Evolutionary conservation across 2,329 filamentous ascomycete species (phyloP), one percentile per base, ranked within the genome.

Genomic region (Calonectria hawksworthii): DNA sequence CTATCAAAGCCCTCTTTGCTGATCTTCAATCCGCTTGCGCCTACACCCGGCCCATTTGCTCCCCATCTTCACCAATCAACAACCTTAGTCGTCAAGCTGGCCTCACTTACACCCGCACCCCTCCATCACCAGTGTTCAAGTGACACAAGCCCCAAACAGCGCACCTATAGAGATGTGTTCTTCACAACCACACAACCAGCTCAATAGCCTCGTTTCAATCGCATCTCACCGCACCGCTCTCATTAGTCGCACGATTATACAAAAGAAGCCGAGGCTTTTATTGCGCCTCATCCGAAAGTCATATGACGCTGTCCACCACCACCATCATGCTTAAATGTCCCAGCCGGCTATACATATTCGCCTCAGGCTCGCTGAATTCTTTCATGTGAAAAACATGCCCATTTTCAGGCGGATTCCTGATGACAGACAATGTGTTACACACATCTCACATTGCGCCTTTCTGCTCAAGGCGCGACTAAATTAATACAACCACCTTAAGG

Each of bases 141-240:
- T 65, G 56, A 44, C 68, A 64, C 41, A 38, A 70, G 6, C 47
- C 14, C 32, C 51, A 26, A 23, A 65, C 50, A 41, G 13, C 44
- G 51, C 36, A 28, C 59, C 28, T 28, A 54, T 47, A 14, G 18
- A 32, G 14, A 30, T 30, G 14, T 34, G 13, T 56, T 18, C 36
- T 52, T 32, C 26, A 36, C 26, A 61, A 23, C 32, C 10, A 52
- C 28, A 18, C 52, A 34, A 34, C 7, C 16, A 56, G 10, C 18
- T 10, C 51, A 54, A 59, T 68, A 70, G 32, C 41, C 41, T 63
- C 38, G 44, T 68, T 56, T 56, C 66, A 59, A 56, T 26, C 66
- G 10, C 36, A 56, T 41, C 34, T 32, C 51, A n/a, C 26, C 8
- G 26, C n/a, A 21, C 18, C 32, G 28, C 51, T 30, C 28, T 7